Evolutionary conservation across 805 yeast genomes (phyloP), one percentile per base, ranked within the genome.

Genomic region (Starmerella etchellsii): DNA sequence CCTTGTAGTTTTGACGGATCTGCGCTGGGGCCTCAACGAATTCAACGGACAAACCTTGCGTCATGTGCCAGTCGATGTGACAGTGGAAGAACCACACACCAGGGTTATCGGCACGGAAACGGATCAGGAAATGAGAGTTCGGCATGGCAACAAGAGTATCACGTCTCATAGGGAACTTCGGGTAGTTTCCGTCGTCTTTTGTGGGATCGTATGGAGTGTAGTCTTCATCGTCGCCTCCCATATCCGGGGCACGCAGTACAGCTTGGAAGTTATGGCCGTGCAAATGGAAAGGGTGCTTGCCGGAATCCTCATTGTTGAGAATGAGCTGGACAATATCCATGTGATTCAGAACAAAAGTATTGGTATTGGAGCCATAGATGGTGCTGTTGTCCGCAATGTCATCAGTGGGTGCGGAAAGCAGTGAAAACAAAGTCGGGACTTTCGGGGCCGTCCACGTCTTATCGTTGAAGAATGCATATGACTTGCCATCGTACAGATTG

Each of bases 71-170:
- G 61, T 91, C 97, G 56, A 91, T 81, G 61, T 88, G 98, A 65
- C 98, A 88, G 67, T 88, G 98, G 93, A 91, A 91, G 62, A 78
- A 74, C 98, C 97, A 88, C 33, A 87, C 87, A 67, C 98, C 98
- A 25, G 97, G 98, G 62, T 91, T 91, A 59, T 81, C 78, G 40
- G 97, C 94, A 56, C 72, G 74, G 70, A 85, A 88, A 59, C 97
- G 74, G 48, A 88, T 57, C 25, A 83, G 87, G 55, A 85, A 71
- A 65, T 82, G 78, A 2, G 95, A 85, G 57, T 81, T 81, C 22
- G 94, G 85, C 58, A 76, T 72, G 35, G 81, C 82, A 54, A 76
- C 78, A 10, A 80, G 64, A 9, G 81, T 74, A 60, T 91, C 98
- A 67, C 98, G 78, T 44, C 73, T 65, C 76, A 81, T 71, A 47